Conservation (phyloP, 306 rosid species). For the Prosopis cineraria region DNA sequence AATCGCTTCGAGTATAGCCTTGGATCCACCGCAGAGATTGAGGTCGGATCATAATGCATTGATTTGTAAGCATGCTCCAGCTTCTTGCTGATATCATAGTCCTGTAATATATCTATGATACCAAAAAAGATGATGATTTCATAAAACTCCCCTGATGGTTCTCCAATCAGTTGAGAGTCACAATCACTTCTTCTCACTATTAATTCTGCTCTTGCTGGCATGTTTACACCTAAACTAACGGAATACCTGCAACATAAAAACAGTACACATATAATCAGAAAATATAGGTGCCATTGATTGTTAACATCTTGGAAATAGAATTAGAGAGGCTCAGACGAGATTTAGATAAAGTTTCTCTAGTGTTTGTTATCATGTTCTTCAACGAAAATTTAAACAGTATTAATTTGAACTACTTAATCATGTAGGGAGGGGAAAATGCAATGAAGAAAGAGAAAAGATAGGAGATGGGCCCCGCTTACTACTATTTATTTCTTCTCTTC, state of each 20-base stretch:
- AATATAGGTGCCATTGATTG: slow-evolving; percentile 4
- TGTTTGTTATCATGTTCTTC: neutral
- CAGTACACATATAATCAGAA: neutral
- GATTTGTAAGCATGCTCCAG: slow-evolving; percentile 98
- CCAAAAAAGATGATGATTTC: slow-evolving; percentile 77
- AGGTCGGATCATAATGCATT: slow-evolving; percentile 76
- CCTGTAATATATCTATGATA: slow-evolving; percentile 95
- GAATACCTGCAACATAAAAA: slow-evolving; percentile 53
- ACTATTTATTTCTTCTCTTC: neutral
- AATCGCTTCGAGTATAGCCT: slow-evolving; percentile 89
- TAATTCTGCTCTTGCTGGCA: slow-evolving; percentile 87
- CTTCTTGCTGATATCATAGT: slow-evolving; percentile 92
- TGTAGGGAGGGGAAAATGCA: neutral
- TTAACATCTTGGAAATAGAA: neutral
- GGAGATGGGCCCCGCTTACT: neutral
- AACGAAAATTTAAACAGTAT: too few species aligned
- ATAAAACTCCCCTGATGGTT: slow-evolving; percentile 75
- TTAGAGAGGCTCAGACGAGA: neutral
- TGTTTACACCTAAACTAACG: slow-evolving; percentile 68
- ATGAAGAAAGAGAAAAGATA: neutral
- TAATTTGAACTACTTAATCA: neutral
- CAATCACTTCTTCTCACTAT: slow-evolving; percentile 48
- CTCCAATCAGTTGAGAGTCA: slow-evolving; percentile 79
- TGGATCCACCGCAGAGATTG: slow-evolving; percentile 97
- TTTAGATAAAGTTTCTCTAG: neutral